Base-by-base conservation (phyloP, 2,329 filamentous ascomycete species). In the Microdochium paspali region DNA sequence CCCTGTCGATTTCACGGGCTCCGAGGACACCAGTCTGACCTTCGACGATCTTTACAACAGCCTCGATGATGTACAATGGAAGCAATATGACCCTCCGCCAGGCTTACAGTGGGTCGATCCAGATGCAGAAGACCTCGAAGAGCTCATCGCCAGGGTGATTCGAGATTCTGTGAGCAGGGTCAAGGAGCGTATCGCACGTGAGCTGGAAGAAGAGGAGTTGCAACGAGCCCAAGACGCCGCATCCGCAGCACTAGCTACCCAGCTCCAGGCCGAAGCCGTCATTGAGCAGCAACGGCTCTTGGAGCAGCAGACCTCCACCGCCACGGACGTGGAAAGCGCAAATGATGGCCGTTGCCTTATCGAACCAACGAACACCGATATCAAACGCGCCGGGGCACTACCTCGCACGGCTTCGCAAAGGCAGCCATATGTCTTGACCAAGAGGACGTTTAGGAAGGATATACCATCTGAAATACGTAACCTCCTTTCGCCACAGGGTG, bases 91-190 rank as follows among this genome's bases (percentile, higher is more conserved):
- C 2, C 72, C 73, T 3, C 76, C 76, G 0, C 53, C 57, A 10
- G 67, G 64, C 1, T 57, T 80, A 6, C 59, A 49, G 4, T 61
- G 67, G 25, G 54, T 62, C 1, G 62, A n/a, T n/a, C n/a, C 66
- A 15, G 65, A 67, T 31, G 54, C 65, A 46, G n/a, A n/a, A n/a
- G 64, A 64, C 0, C 67, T 69, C 2, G 63, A 69, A 3, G 58
- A 70, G 7, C 58, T 78, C 2, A n/a, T n/a, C n/a, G 52, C 61
- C 3, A 61, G 67, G 6, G 54, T 79, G 15, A 54, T 77, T 10
- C 53, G 60, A 13, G 56, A 65, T 2, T 76, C 76, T 2, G 65
- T 79, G 18, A 65, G 69, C 4, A 73, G 65, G 20, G 58, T 79
- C 12, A 64, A 66, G 51, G 51, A 56, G 3, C 64, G 68, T 24